Conservation (phyloP, 129 eudicot species). For the Saposhnikovia divaricata region DNA sequence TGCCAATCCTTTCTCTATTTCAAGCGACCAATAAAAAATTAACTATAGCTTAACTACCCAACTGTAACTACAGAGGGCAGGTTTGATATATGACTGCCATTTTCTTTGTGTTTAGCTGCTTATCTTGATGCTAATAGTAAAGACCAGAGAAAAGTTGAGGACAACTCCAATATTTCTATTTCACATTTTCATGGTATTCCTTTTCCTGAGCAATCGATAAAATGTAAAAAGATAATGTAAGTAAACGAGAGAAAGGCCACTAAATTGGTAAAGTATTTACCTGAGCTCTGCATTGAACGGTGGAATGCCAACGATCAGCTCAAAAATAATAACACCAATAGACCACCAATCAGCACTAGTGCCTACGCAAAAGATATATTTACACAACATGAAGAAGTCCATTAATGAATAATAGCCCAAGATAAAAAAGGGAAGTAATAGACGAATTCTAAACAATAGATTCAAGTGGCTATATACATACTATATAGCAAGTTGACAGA, state of each 20-base stretch:
- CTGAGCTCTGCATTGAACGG: constrained; percentile 99
- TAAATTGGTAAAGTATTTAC: constrained; percentile 18
- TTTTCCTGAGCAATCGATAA: background rate
- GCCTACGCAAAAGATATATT: constrained; percentile 29
- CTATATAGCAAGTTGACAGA: no score
- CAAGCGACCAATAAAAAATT: no score
- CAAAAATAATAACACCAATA: constrained; percentile 88
- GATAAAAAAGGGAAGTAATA: background rate
- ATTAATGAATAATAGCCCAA: background rate
- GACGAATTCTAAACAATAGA: background rate
- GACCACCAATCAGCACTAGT: constrained; percentile 99
- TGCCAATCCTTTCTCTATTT: no score
- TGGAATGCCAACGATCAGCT: constrained; percentile 92
- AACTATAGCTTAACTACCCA: no score
- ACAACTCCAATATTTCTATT: background rate
- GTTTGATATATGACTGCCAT: no score
- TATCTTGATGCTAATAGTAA: no score
- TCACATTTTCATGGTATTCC: background rate
- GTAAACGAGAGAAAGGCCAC: background rate
- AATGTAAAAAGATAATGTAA: background rate
- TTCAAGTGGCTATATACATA: no score
- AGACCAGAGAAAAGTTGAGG: no score
- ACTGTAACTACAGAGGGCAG: no score
- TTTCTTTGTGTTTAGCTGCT: no score
- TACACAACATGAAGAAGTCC: constrained; percentile 3